These are phyloP conservation scores for Fusarium odoratissimum DNA, from an alignment of 2,329 filamentous ascomycete genomes.

Conservation along the genomic window DNA sequence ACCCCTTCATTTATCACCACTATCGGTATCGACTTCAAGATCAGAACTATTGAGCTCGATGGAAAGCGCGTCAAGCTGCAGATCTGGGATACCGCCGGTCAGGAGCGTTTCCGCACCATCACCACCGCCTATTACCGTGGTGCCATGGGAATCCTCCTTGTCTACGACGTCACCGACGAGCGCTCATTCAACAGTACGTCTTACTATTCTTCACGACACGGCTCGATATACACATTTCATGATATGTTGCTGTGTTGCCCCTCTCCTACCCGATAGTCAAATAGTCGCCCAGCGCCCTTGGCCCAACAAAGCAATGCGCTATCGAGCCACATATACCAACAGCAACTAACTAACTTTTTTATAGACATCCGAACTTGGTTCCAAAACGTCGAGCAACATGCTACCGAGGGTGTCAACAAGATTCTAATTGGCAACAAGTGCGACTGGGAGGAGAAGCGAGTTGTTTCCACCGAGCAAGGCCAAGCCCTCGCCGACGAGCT, in stretches of 20 bases:
- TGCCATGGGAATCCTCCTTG: conserved; percentile 96
- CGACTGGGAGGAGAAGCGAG: conserved; percentile 99
- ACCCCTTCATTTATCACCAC: conserved; percentile 98
- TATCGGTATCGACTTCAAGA: conserved; percentile 99
- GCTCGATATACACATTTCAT: neutral
- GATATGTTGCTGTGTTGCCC: neutral
- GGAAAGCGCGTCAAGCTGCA: conserved; percentile 99
- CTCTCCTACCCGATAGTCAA: neutral
- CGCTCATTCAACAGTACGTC: conserved; percentile 90
- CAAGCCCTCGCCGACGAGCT: conserved; percentile 95
- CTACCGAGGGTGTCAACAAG: conserved; percentile 99
- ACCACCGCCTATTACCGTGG: conserved; percentile 98
- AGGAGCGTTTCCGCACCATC: conserved; percentile 98
- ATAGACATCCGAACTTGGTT: conserved; percentile 99
- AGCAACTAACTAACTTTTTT: conserved; percentile 15
- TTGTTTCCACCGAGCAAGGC: conserved; percentile 90
- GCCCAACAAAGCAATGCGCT: conserved; percentile 6
- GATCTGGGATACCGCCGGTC: conserved; percentile 99
- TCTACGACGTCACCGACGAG: conserved; percentile 98
- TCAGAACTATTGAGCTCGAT: conserved; percentile 97
- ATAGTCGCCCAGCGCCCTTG: neutral
- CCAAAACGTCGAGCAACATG: conserved; percentile 97
- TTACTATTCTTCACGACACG: neutral
- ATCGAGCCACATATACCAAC: conserved; percentile 7
- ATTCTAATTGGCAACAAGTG: conserved; percentile 99